Percentiles rank a stretch among this genome's conserved stretches.
Evolutionary conservation across 2,329 filamentous ascomycete genomes (phyloP).

Genomic region (Neofusicoccum parvum): DNA sequence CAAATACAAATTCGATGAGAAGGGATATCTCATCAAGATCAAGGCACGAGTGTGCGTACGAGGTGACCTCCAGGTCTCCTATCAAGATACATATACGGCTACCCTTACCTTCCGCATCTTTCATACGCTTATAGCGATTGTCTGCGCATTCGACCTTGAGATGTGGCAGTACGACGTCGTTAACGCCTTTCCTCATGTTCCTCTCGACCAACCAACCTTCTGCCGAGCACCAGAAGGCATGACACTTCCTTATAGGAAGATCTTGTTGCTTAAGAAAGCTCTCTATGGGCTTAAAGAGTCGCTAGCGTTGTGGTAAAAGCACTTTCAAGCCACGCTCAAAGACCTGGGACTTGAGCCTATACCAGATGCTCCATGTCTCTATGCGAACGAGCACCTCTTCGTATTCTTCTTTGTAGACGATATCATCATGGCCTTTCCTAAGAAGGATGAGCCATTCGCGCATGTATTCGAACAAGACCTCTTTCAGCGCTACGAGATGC

Average conservation of each 20-base stretch:
- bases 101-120: no score
- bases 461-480: slow-evolving; percentile 19
- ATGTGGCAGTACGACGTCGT: slow-evolving; percentile 27
- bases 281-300: slow-evolving; percentile 29
- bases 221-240: slow-evolving; percentile 26
- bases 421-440: slow-evolving; percentile 18
- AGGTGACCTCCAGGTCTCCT: no score
- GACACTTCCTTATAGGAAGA: neutral
- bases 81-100: no score
- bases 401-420: slow-evolving; percentile 26
- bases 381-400: slow-evolving; percentile 20
- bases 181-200: slow-evolving; percentile 30
- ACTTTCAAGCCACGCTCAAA: slow-evolving; percentile 23
- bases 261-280: slow-evolving; percentile 24
- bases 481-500: slow-evolving; percentile 19
- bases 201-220: slow-evolving; percentile 22
- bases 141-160: slow-evolving; percentile 26
- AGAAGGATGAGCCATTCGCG: slow-evolving; percentile 1
- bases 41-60: no score
- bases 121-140: slow-evolving; percentile 27
- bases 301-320: slow-evolving; percentile 27
- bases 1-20: no score
- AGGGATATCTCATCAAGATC: no score
- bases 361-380: slow-evolving; percentile 23
- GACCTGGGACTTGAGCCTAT: slow-evolving; percentile 24